These are phyloP conservation scores for Batrachochytrium dendrobatidis DNA, from an alignment of 371 early-diverging fungal genomes.

Conservation along the genomic window DNA sequence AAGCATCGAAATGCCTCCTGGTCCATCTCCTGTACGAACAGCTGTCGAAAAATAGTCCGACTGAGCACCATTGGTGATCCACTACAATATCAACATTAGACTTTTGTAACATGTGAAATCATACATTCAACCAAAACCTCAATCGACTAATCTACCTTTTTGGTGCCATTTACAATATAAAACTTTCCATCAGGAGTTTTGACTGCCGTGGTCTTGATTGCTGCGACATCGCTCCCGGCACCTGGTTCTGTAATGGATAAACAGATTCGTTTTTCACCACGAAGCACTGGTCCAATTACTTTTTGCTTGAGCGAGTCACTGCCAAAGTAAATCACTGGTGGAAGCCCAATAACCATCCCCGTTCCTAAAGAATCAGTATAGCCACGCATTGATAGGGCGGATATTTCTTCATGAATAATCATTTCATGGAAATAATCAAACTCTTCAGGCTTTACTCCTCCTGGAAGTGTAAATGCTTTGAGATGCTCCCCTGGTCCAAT, in stretches of 20 bases:
- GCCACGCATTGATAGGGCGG: slow-evolving; percentile 26
- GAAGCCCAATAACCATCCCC: slow-evolving; percentile 48
- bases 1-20: slow-evolving; percentile 38
- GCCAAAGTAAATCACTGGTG: slow-evolving; percentile 51
- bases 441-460: slow-evolving; percentile 41
- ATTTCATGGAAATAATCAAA: slow-evolving; percentile 47
- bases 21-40: slow-evolving; percentile 33
- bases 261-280: slow-evolving; percentile 37
- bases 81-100: slow-evolving; percentile 19
- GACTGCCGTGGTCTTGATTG: slow-evolving; percentile 29
- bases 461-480: slow-evolving; percentile 35
- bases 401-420: slow-evolving; percentile 40
- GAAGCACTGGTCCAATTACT: slow-evolving; percentile 25
- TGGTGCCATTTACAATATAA: slow-evolving; percentile 50
- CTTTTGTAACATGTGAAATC: not conserved
- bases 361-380: slow-evolving; percentile 29
- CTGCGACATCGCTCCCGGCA: slow-evolving; percentile 42
- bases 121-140: not conserved
- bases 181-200: slow-evolving; percentile 38
- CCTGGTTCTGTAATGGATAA: slow-evolving; percentile 49
- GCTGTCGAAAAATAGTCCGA: slow-evolving; percentile 42
- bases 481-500: slow-evolving; percentile 45
- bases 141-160: slow-evolving; percentile 25
- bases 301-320: slow-evolving; percentile 24
- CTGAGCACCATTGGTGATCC: slow-evolving; percentile 37